Evolutionary conservation across 2,329 filamentous ascomycete genomes (phyloP).

Genomic region (Apiospora malaysiana): DNA sequence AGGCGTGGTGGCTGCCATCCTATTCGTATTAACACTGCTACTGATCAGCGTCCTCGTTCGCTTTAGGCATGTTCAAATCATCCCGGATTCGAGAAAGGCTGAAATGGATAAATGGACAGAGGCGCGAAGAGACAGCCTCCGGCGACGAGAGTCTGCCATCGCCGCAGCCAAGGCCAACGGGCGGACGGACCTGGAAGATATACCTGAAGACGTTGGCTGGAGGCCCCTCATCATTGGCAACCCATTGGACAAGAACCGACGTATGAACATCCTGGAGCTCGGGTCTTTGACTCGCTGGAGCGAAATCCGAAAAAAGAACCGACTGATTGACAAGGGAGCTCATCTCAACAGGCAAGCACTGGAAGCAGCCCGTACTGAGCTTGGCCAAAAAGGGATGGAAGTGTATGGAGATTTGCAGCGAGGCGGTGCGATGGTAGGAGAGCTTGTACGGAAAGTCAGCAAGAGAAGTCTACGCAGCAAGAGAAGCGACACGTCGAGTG

Average conservation of each 20-base stretch:
- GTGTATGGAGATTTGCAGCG: conserved; percentile 37
- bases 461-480: conserved; percentile 39
- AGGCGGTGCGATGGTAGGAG: conserved; percentile 37
- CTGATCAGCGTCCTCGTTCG: conserved; percentile 67
- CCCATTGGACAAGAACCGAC: conserved; percentile 69
- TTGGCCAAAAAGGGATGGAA: conserved; percentile 35
- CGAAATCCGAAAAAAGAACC: conserved; percentile 70
- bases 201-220: conserved; percentile 65
- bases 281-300: conserved; percentile 73
- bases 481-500: conserved; percentile 33
- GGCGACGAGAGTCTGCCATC: conserved; percentile 49
- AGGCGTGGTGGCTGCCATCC: conserved; percentile 70
- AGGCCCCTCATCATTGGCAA: conserved; percentile 74
- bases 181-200: conserved; percentile 37
- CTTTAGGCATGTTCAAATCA: conserved; percentile 71
- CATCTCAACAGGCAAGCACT: conserved; percentile 45
- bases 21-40: conserved; percentile 68
- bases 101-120: conserved; percentile 61
- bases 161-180: conserved; percentile 40
- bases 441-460: conserved; percentile 42
- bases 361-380: conserved; percentile 38
- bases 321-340: conserved; percentile 54
- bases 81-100: conserved; percentile 63
- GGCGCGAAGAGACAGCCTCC: conserved; percentile 54
- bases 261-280: conserved; percentile 75